Evolutionary conservation across 2,329 filamentous ascomycete species (phyloP).

Genomic region (Drechslerella dactyloides): DNA sequence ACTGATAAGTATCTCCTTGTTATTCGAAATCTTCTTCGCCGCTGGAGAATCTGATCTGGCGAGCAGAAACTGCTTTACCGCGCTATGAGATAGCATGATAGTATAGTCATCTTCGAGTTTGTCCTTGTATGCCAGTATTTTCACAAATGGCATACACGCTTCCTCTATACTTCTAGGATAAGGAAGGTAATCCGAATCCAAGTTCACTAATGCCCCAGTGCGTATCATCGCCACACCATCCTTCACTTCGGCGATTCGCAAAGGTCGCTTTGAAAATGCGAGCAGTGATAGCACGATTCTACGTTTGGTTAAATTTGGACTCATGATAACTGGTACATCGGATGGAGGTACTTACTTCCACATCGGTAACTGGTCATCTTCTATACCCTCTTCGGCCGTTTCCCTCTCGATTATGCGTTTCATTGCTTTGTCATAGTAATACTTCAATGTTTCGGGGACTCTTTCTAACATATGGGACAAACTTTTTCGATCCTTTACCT

Average conservation of each 20-base stretch:
- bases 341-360: too few species aligned
- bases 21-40: neutral
- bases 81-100: neutral
- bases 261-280: neutral
- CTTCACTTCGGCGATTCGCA: conserved; percentile 10
- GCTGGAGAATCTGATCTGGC: neutral
- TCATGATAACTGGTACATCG: too few species aligned
- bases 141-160: conserved; percentile 1
- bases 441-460: too few species aligned
- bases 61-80: neutral
- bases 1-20: conserved; percentile 3
- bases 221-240: conserved; percentile 12
- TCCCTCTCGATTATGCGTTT: too few species aligned
- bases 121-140: neutral
- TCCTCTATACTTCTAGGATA: neutral
- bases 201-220: neutral
- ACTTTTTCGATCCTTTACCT: too few species aligned
- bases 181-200: neutral
- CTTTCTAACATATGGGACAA: too few species aligned
- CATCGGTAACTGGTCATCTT: too few species aligned
- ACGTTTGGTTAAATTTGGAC: too few species aligned
- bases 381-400: too few species aligned
- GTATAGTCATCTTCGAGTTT: neutral
- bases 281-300: conserved; percentile 13
- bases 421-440: too few species aligned